Conservation (phyloP, 257 asterid species). For the Solanum acaule region DNA sequence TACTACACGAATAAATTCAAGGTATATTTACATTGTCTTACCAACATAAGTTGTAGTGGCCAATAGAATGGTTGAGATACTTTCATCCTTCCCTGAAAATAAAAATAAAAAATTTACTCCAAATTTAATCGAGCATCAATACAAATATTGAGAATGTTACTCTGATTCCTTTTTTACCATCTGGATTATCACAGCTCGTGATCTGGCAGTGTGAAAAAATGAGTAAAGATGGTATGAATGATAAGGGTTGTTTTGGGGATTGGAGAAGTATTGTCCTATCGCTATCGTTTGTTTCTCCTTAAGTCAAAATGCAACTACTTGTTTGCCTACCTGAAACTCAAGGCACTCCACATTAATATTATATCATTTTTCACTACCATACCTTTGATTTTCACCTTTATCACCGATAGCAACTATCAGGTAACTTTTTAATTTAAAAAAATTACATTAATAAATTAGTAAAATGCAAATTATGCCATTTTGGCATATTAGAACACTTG, state of each 20-base stretch:
- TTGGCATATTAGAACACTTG: neutral
- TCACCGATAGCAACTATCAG: neutral
- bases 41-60: neutral
- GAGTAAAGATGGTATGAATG: neutral
- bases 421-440: too few species aligned
- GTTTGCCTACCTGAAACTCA: neutral
- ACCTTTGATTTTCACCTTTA: neutral
- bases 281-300: neutral
- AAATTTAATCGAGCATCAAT: too few species aligned
- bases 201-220: neutral
- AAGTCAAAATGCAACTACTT: neutral
- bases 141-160: too few species aligned
- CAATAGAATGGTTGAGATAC: too few species aligned
- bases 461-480: neutral
- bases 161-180: neutral
- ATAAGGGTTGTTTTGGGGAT: neutral
- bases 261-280: neutral
- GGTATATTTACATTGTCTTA: neutral
- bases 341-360: neutral
- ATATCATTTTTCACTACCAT: neutral
- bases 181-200: neutral
- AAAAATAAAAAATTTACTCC: rapidly evolving
- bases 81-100: too few species aligned
- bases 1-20: too few species aligned
- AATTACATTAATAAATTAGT: neutral